A percentile compares a stretch with the other conserved stretches of the same genome.
These are phyloP conservation scores for Gnaphalium uliginosum DNA, from an alignment of 129 eudicot species.

Conservation along the genomic window DNA sequence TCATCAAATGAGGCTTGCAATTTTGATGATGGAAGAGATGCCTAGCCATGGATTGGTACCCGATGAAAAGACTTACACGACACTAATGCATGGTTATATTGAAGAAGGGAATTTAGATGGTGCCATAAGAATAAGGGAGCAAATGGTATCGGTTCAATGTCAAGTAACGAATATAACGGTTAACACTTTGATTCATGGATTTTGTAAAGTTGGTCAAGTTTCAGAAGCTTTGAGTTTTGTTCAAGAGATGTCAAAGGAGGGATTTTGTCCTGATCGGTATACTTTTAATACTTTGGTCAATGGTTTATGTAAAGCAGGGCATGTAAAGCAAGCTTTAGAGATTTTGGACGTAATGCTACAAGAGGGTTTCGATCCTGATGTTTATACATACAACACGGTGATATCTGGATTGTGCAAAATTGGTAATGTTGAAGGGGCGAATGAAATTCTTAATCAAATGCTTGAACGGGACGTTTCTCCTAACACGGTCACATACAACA, in stretches of 20 bases:
- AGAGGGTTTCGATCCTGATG: constrained; percentile 82
- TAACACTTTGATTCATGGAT: constrained; percentile 78
- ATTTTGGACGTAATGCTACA: constrained; percentile 75
- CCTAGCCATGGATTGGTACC: constrained; percentile 64
- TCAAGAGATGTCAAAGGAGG: constrained; percentile 64
- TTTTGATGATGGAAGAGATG: constrained; percentile 93
- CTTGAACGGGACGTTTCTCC: constrained; percentile 67
- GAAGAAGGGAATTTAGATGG: constrained; percentile 76
- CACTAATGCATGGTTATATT: constrained; percentile 86
- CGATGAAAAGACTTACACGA: constrained; percentile 81
- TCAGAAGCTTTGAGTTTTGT: constrained; percentile 75
- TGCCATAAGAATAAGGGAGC: constrained; percentile 74
- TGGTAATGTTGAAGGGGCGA: constrained; percentile 68
- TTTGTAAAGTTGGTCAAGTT: constrained; percentile 67
- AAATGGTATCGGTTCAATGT: constrained; percentile 72
- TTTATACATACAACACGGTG: constrained; percentile 67
- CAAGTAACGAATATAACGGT: constrained; percentile 52
- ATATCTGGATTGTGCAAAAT: constrained; percentile 82
- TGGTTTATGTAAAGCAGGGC: constrained; percentile 79
- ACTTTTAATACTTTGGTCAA: constrained; percentile 75
- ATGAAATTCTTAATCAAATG: constrained; percentile 71
- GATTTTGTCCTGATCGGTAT: constrained; percentile 71
- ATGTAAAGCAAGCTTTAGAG: constrained; percentile 73
- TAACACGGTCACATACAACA: constrained; percentile 73
- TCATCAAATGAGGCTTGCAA: constrained; percentile 91